Evolutionary conservation across 805 yeast genomes (phyloP).

Genomic region (Metschnikowia colocasiae): DNA sequence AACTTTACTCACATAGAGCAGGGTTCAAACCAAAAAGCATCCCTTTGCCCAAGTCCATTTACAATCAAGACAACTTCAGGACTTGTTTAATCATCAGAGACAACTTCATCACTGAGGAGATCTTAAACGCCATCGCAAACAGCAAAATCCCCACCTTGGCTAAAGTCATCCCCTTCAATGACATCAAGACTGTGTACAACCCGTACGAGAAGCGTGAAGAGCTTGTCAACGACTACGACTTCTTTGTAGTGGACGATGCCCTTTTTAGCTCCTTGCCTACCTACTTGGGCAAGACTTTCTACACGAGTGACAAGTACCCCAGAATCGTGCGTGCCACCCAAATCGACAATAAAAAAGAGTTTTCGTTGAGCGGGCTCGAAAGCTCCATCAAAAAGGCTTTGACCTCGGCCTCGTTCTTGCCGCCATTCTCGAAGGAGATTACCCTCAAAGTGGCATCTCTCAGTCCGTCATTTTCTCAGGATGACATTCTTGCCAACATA

Average conservation of each 20-base stretch:
- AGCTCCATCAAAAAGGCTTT: slow-evolving; percentile 59
- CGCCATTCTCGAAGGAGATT: slow-evolving; percentile 72
- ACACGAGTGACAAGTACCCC: slow-evolving; percentile 57
- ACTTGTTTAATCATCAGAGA: slow-evolving; percentile 73
- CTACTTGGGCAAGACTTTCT: slow-evolving; percentile 76
- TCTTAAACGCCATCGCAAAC: slow-evolving; percentile 45
- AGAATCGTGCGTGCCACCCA: slow-evolving; percentile 52
- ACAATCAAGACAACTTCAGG: slow-evolving; percentile 40
- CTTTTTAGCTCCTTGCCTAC: slow-evolving; percentile 77
- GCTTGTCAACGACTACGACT: slow-evolving; percentile 61
- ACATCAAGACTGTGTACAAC: slow-evolving; percentile 80
- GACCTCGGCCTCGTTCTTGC: slow-evolving; percentile 54
- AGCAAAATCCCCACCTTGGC: slow-evolving; percentile 43
- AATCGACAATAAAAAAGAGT: slow-evolving; percentile 34
- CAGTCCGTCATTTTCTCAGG: slow-evolving; percentile 32
- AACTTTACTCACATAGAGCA: slow-evolving; percentile 57
- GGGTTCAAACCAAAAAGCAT: slow-evolving; percentile 55
- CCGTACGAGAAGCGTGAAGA: slow-evolving; percentile 85
- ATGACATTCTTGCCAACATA: slow-evolving; percentile 58
- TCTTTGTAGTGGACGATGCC: slow-evolving; percentile 82
- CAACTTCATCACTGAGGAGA: slow-evolving; percentile 41
- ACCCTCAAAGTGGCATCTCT: slow-evolving; percentile 64
- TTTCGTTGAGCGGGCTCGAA: slow-evolving; percentile 47
- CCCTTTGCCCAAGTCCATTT: slow-evolving; percentile 45
- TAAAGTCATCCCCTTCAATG: slow-evolving; percentile 64